These are phyloP conservation scores for Cetraspora pellucida DNA, from an alignment of 192 early-diverging fungal genomes.

Conservation along the genomic window DNA sequence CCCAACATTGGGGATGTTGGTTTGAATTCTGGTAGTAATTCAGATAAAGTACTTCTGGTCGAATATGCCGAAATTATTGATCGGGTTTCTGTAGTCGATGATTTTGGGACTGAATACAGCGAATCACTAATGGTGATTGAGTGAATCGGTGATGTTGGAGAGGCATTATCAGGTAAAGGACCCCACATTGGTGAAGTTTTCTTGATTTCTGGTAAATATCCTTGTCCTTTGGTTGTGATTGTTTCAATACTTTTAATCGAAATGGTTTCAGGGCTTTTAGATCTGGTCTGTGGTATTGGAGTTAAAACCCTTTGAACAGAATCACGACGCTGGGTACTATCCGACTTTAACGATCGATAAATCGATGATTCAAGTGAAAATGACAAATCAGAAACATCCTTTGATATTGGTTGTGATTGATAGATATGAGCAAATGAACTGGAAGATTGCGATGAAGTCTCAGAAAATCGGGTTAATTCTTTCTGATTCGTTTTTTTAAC, in stretches of 20 bases:
- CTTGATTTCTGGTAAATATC: not conserved
- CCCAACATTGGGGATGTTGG: slow-evolving; percentile 5
- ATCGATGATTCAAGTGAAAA: too few species aligned
- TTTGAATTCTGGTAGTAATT: slow-evolving; percentile 12
- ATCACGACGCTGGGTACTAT: too few species aligned
- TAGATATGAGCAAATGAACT: too few species aligned
- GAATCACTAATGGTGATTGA: not conserved
- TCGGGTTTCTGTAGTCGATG: not conserved
- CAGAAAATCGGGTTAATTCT: too few species aligned
- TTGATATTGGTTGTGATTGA: too few species aligned
- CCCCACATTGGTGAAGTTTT: not conserved
- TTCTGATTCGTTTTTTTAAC: too few species aligned
- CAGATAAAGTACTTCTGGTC: not conserved
- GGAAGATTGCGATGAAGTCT: too few species aligned
- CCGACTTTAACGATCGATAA: too few species aligned
- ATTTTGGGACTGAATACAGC: not conserved
- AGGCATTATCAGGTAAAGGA: not conserved
- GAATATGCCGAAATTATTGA: not conserved
- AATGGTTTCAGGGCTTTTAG: not conserved
- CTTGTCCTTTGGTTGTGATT: not conserved
- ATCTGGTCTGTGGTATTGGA: not conserved
- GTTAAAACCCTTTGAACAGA: too few species aligned
- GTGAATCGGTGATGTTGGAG: not conserved
- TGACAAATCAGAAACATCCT: too few species aligned
- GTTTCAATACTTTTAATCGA: not conserved